A percentile compares a stretch with the other conserved stretches of the same genome.
Conservation (phyloP, 1,284 basidiomycete genomes). For the Sporisorium scitamineum region DNA sequence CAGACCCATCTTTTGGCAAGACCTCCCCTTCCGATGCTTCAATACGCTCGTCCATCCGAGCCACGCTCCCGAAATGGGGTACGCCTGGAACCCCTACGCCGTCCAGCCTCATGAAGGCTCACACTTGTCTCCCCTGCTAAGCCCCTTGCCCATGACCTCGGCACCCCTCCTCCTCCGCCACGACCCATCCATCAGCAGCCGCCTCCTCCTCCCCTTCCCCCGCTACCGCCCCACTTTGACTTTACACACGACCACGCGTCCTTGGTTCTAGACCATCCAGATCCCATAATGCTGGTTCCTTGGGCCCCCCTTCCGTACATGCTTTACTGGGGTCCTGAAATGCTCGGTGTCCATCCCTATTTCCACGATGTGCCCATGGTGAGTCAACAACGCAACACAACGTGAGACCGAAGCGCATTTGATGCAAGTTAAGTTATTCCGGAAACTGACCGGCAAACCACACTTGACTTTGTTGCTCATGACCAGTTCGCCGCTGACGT, state of each 20-base stretch:
- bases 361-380: slow-evolving; percentile 37
- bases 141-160: not conserved
- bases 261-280: not conserved
- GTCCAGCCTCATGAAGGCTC: not conserved
- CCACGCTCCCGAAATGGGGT: slow-evolving; percentile 4
- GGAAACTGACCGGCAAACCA: not conserved
- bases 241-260: slow-evolving; percentile 12
- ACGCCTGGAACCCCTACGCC: slow-evolving; percentile 1
- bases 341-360: slow-evolving; percentile 7
- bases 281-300: not conserved
- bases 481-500: slow-evolving; percentile 14
- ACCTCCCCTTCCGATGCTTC: not conserved
- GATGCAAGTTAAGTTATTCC: not conserved
- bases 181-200: not conserved
- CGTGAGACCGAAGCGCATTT: not conserved
- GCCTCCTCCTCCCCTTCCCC: not conserved
- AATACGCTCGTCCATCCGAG: slow-evolving; percentile 1
- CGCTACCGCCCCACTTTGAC: slow-evolving; percentile 3
- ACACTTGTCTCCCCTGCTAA: not conserved
- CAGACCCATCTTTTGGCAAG: not conserved
- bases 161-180: not conserved
- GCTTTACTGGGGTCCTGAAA: slow-evolving; percentile 27
- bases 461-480: not conserved
- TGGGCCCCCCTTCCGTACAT: slow-evolving; percentile 24
- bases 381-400: slow-evolving; percentile 4